Base-by-base conservation (phyloP, 257 asterid genomes). In the Rehmannia glutinosa region DNA sequence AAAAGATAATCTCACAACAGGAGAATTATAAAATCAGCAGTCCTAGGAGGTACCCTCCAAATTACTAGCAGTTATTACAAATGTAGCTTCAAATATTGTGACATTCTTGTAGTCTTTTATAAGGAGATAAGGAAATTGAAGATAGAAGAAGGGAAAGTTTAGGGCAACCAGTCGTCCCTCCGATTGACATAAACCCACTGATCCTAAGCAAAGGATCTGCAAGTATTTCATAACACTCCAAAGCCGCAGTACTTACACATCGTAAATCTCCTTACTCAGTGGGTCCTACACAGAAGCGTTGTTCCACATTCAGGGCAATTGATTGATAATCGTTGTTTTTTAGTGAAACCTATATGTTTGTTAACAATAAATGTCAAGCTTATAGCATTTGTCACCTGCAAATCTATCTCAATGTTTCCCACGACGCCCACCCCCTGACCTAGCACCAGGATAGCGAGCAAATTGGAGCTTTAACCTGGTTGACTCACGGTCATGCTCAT, bases 231-330 rank as follows among this genome's bases (percentile, higher is more conserved):
- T 52, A n/a, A n/a, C n/a, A n/a, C n/a, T n/a, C n/a, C n/a, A n/a
- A n/a, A n/a, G n/a, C n/a, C n/a, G n/a, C n/a, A n/a, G n/a, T n/a
- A n/a, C 62, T 54, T 74, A 45, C 23, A 50, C 66, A 64, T 68
- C 33, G 56, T 75, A 75, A 28, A 70, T 61, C 68, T 64, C 66
- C 65, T 59, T 57, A 66, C 63, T 17, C 64, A 24, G 62, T 38
- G 65, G 65, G 67, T 77, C 90, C 87, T 84, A 84, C 87, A 84
- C 66, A 80, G 77, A 79, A 79, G 80, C 74, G 80, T 68, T 51
- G 61, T 58, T 76, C 71, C 73, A 74, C 69, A 54, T 79, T 82
- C 71, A 82, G 90, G 57, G 71, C 10, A 12, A 35, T 61, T 72
- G 6, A 70, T 38, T 23, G 66, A 54, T 66, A 46, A 35, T 39